These are phyloP conservation scores for Zalerion maritima DNA, from an alignment of 495 filamentous ascomycete species.

Conservation along the genomic window DNA sequence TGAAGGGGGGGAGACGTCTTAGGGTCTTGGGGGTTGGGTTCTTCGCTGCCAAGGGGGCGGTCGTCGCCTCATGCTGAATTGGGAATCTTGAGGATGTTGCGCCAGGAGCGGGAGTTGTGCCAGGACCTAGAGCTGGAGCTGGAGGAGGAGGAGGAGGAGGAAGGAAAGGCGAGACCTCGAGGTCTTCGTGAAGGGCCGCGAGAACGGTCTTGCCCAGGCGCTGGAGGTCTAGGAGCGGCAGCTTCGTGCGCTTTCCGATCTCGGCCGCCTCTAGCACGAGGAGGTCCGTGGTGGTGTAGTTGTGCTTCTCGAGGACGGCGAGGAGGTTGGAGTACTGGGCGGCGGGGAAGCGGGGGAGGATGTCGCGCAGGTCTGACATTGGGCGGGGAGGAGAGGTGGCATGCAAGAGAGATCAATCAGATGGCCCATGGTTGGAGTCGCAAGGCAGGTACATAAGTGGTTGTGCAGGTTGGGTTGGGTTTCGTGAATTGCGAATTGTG, in stretches of 20 bases:
- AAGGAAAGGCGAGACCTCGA: conserved; percentile 29
- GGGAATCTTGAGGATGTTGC: no score
- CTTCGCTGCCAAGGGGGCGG: conserved; percentile 7
- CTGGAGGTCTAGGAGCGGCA: conserved; percentile 66
- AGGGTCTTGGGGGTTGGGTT: conserved; percentile 26
- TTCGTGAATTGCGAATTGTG: no score
- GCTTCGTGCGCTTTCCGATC: conserved; percentile 71
- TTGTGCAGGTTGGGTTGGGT: no score
- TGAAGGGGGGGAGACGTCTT: conserved; percentile 31
- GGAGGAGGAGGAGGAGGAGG: conserved; percentile 4
- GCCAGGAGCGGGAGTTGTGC: no score
- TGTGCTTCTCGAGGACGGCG: conserved; percentile 59
- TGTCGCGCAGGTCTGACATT: conserved; percentile 79
- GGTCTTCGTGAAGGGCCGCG: conserved; percentile 46
- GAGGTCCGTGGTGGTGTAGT: conserved; percentile 68
- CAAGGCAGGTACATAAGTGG: no score
- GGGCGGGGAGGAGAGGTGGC: conserved; percentile 7
- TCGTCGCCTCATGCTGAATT: not conserved
- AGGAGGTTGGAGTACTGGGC: conserved; percentile 60
- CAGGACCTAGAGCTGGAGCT: no score
- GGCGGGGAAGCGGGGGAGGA: conserved; percentile 64
- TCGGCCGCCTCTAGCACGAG: conserved; percentile 71
- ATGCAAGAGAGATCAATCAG: no score
- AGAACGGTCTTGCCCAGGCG: conserved; percentile 51
- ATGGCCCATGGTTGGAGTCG: no score